Evolutionary conservation across 768 basidiomycete species (phyloP), one percentile per base, ranked within the genome.

Genomic region (Leccinellum luteum): DNA sequence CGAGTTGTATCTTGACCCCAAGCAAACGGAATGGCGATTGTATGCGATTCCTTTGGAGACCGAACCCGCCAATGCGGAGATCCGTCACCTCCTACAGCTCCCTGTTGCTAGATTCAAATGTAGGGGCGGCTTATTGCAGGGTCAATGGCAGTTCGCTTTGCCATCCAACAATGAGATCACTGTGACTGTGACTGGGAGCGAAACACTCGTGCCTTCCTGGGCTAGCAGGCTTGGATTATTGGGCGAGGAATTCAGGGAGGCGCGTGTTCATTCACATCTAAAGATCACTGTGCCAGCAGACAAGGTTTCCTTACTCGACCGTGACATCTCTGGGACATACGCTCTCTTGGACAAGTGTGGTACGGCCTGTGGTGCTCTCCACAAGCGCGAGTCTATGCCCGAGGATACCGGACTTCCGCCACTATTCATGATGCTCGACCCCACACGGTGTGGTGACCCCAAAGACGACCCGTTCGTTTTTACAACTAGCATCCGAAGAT

Each of bases 11-110:
- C 78, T 98, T 13, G 84, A 93, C 66, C 85, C 84, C 35, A 81
- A 81, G 65, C 85, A 85, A 58, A 85, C 90, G 2, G 90, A 95
- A 71, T 97, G 94, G 95, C 83, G 90, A 13, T 73, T 98, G 13
- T 95, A 85, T 58, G 92, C 84, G 23, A 79, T 83, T 54, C 85
- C 94, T 3, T 76, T 85, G 35, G 78, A 79, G 0, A 74, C 68
- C 31, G 88, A 87, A 60, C 85, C 92, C 6, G 90, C 86, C 9
- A 93, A 91, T 61, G 85, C 90, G 52, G 83, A 88, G 45, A 85
- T 94, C 45, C 89, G 95, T 45, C 79, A 82, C 52, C 67, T 90
- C 27, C 77, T 97, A 2, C 81, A 83, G 45, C 78, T 81, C 30
- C 93, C 95, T 5, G 79, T 93, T n/a, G 94, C 87, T 1, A 81